phyloP scores from a whole-genome alignment of 805 yeast genomes.

The Wilhelminamyces savonicus region DNA sequence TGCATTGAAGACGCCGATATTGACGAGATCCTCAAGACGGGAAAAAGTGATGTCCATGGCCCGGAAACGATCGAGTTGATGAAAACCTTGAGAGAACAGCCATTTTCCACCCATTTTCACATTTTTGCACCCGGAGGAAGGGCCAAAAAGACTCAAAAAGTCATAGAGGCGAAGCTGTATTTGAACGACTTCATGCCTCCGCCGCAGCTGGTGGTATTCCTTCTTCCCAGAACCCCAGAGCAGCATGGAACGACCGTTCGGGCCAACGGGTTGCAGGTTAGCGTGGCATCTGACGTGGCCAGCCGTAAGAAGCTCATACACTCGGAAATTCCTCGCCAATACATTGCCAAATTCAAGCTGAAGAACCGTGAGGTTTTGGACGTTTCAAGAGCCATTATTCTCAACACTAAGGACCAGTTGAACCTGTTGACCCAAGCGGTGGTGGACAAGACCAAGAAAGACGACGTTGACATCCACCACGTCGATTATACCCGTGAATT shows the following conservation, averaged over 20 bases:
- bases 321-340: slow-evolving; percentile 4
- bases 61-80: neutral
- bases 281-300: slow-evolving; percentile 11
- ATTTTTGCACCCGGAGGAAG: slow-evolving; percentile 28
- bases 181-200: slow-evolving; percentile 36
- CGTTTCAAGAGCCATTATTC: slow-evolving; percentile 1
- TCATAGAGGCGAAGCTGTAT: slow-evolving; percentile 31
- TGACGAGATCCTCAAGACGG: slow-evolving; percentile 4
- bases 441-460: neutral
- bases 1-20: slow-evolving; percentile 22
- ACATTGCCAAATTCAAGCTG: neutral
- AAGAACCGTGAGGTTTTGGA: slow-evolving; percentile 1
- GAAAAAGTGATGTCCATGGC: neutral
- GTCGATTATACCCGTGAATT: slow-evolving; percentile 5
- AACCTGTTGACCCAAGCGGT: slow-evolving; percentile 1
- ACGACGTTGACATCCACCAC: neutral
- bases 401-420: slow-evolving; percentile 12
- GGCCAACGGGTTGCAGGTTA: slow-evolving; percentile 4
- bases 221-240: slow-evolving; percentile 14
- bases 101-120: slow-evolving; percentile 30
- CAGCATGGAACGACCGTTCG: neutral
- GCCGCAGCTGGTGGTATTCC: slow-evolving; percentile 25
- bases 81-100: slow-evolving; percentile 2
- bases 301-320: slow-evolving; percentile 4
- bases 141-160: slow-evolving; percentile 18